Base-by-base conservation (phyloP, 148 eudicot species). In the Arbutus unedo region DNA sequence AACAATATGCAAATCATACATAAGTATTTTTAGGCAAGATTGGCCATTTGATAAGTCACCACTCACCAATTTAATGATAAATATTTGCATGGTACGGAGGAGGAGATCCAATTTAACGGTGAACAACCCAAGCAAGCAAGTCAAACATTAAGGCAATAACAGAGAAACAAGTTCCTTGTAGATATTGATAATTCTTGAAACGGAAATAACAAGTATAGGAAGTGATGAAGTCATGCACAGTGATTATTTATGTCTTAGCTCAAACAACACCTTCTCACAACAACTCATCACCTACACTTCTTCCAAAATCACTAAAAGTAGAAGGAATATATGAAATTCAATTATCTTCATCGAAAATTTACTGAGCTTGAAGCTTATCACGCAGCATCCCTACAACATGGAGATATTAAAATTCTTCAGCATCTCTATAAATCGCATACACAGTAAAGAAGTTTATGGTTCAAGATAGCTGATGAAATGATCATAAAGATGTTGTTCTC, bases 401-500 rank as follows among this genome's bases (percentile, higher is more conserved):
- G 11, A 45, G 21, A 60, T 6, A 60, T 1, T 38, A 23, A 64
- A 38, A 66, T 66, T 66, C 15, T 8, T 66, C 38, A 31, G 38
- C 38, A 31, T 31, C 38, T 31, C 38, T 31, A 31, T 31, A 31
- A 31, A 31, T 31, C 1, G 38, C 38, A 31, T 31, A 31, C 38
- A 31, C 38, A 1, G 38, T 0, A 31, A 31, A 31, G 38, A 31
- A 31, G 38, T 31, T 31, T 31, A 31, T 31, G 38, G 38, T 31
- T 31, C 38, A 1, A 31, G 38, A 31, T 31, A 31, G 38, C 38
- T 31, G 38, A 49, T 23, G 9, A 9, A 48, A 1, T 41, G 18
- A 7, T 8, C 2, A 64, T 43, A 68, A 68, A 56, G 49, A 43
- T 74, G 67, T 71, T 83, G 43, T 10, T 86, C 99, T 88, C 87